These are phyloP conservation scores for Hygrophoropsis aurantiaca DNA, from an alignment of 768 basidiomycete genomes.

Conservation along the genomic window DNA sequence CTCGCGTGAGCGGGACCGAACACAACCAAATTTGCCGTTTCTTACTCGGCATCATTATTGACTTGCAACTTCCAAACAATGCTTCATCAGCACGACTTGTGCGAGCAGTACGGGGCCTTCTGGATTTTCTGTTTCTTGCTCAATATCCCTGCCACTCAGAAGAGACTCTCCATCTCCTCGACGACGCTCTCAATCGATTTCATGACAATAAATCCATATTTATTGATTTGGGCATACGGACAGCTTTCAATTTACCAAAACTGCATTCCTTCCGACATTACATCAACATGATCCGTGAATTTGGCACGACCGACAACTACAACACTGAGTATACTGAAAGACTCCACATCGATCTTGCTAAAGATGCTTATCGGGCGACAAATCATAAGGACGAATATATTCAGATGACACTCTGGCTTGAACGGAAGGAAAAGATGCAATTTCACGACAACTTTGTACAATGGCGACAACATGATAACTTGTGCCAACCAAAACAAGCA, in stretches of 20 bases:
- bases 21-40: constrained; percentile 33
- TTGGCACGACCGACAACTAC: too few relatives aligned
- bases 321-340: too few relatives aligned
- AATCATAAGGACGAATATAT: constrained; percentile 35
- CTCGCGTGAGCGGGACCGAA: constrained; percentile 33
- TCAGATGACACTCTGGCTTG: constrained; percentile 41
- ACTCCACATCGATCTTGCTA: too few relatives aligned
- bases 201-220: constrained; percentile 37
- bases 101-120: constrained; percentile 22
- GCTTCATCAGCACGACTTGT: constrained; percentile 6
- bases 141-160: constrained; percentile 33
- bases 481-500: too few relatives aligned
- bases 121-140: constrained; percentile 40
- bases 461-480: too few relatives aligned
- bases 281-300: constrained; percentile 26
- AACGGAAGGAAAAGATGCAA: constrained; percentile 31
- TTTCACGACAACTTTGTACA: constrained; percentile 20
- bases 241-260: constrained; percentile 42
- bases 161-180: constrained; percentile 25
- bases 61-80: constrained; percentile 11
- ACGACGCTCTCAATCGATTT: constrained; percentile 30
- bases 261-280: constrained; percentile 40
- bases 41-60: constrained; percentile 31
- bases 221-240: constrained; percentile 27
- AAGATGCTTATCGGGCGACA: too few relatives aligned